Evolutionary conservation across 805 yeast species (phyloP).

Genomic region (Brettanomyces anomalus): DNA sequence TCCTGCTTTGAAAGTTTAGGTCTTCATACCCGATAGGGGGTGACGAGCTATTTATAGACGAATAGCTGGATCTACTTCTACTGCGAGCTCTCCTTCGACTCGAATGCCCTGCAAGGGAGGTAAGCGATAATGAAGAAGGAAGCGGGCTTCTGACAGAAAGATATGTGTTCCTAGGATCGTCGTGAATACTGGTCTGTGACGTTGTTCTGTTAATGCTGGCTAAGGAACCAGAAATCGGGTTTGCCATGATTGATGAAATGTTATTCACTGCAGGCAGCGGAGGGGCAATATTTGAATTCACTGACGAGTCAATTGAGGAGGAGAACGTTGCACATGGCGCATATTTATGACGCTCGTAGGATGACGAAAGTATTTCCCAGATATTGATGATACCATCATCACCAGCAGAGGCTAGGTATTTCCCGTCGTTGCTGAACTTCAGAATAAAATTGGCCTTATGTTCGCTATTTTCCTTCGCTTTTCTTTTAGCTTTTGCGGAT

Average conservation of each 20-base stretch:
- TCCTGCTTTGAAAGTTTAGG: not conserved
- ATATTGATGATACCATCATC: constrained; percentile 58
- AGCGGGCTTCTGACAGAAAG: not conserved
- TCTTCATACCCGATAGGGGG: not conserved
- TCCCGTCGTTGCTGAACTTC: constrained; percentile 73
- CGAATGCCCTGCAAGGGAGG: constrained; percentile 1
- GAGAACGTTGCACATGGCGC: not conserved
- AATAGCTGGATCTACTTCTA: not conserved
- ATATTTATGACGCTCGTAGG: constrained; percentile 41
- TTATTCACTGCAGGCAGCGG: constrained; percentile 2
- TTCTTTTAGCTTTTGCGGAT: not conserved
- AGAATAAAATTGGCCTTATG: constrained; percentile 56
- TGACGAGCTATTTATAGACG: not conserved
- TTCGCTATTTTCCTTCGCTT: not conserved
- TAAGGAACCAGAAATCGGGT: not conserved
- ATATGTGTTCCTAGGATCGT: not conserved
- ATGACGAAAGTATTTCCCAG: constrained; percentile 75
- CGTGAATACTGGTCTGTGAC: not conserved
- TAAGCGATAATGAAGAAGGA: not conserved
- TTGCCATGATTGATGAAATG: not conserved
- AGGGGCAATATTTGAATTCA: constrained; percentile 5
- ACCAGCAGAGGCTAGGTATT: constrained; percentile 77
- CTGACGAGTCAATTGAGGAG: not conserved
- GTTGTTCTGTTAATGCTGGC: not conserved
- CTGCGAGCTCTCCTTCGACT: constrained; percentile 6